These are phyloP conservation scores for Orbilia brochopaga DNA, from an alignment of 2,329 filamentous ascomycete genomes.

Conservation along the genomic window DNA sequence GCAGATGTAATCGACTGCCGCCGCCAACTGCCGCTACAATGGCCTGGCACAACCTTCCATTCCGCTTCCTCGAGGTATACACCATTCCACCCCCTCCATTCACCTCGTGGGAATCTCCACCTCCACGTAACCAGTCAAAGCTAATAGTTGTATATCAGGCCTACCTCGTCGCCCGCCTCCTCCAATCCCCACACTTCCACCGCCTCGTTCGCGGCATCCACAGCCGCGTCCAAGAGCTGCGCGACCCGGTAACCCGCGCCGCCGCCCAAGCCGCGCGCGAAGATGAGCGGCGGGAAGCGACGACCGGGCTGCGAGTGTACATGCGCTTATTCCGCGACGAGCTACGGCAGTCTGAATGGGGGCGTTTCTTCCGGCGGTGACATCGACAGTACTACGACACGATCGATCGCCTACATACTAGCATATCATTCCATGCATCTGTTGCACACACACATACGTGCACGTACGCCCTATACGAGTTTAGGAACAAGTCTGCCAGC, in stretches of 20 bases:
- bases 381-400: too few relatives aligned
- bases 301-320: conserved; percentile 32
- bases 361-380: conserved; percentile 36
- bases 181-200: conserved; percentile 45
- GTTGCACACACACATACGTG: too few relatives aligned
- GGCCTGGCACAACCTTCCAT: conserved; percentile 41
- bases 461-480: too few relatives aligned
- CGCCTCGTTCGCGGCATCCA: conserved; percentile 39
- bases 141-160: conserved; percentile 14
- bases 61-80: conserved; percentile 40
- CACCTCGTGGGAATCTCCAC: too few relatives aligned
- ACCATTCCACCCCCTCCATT: neutral
- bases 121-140: too few relatives aligned
- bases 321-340: conserved; percentile 40
- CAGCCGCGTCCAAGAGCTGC: conserved; percentile 34
- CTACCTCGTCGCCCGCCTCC: conserved; percentile 46
- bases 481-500: too few relatives aligned
- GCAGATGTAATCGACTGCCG: neutral
- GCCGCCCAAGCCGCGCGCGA: conserved; percentile 29
- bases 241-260: conserved; percentile 27
- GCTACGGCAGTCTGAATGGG: conserved; percentile 46
- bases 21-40: conserved; percentile 31
- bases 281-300: conserved; percentile 24
- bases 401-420: neutral
- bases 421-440: too few relatives aligned